Base-by-base conservation (phyloP, 164 flowering plant genomes). In the Tetracentron sinense region DNA sequence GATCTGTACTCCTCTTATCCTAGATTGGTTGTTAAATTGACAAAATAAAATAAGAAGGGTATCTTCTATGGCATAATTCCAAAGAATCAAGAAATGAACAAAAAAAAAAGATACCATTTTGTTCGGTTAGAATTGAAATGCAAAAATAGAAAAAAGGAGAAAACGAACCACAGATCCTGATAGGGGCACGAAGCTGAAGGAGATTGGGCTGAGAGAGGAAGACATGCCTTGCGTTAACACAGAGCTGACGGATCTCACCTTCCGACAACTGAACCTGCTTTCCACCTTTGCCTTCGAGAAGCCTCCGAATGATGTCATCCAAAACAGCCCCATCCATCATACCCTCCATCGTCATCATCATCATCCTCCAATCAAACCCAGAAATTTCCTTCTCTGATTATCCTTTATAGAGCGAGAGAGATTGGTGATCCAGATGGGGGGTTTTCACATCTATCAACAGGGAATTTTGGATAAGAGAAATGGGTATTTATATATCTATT, bases 321-420 rank as follows among this genome's bases (percentile, higher is more conserved):
- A 90, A 69, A 5, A 86, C 88, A 7, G 74, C 81, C 51, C 51
- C 69, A 46, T 90, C 90, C 96, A 89, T 84, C 88, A 74, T 79
- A 42, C 92, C 94, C 63, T 86, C 96, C 82, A 87, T 87, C 44
- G 86, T 84, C 89, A 82, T 88, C 91, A 80, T 86, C 79, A 63
- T 83, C 74, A 10, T 28, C 46, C 38, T 44, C 50, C 8, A 38
- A 38, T 38, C 44, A 38, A 38, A 38, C 8, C 4, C 44, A 38
- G 14, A 1, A 38, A 38, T 12, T n/a, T n/a, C n/a, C n/a, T n/a
- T n/a, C n/a, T n/a, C n/a, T n/a, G n/a, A n/a, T n/a, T n/a, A n/a
- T n/a, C n/a, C n/a, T n/a, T n/a, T n/a, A n/a, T n/a, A n/a, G n/a
- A n/a, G n/a, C n/a, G 4, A 54, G n/a, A 1, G 19, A 26, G 33